These are phyloP conservation scores for Chaetomium cochliodes DNA, from an alignment of 495 filamentous ascomycete species.

Conservation along the genomic window DNA sequence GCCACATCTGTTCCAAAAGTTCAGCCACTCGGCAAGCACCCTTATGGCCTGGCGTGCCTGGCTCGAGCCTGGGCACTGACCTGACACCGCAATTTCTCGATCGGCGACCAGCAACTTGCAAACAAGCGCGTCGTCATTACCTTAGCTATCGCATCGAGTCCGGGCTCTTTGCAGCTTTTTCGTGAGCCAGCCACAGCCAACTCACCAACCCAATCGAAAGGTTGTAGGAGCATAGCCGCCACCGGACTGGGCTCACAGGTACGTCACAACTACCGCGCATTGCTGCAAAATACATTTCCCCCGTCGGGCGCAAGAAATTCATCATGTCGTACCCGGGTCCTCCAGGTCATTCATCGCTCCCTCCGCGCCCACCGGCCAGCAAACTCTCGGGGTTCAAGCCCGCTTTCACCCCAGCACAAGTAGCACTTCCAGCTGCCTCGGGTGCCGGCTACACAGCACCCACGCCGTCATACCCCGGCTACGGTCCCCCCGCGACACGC, in stretches of 20 bases:
- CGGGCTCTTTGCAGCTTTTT: constrained; percentile 10
- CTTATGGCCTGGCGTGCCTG: too few species aligned
- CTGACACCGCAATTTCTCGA: neutral
- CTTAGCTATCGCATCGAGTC: neutral
- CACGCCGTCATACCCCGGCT: constrained; percentile 29
- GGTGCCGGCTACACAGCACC: constrained; percentile 35
- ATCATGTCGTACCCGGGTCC: constrained; percentile 94
- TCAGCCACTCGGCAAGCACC: too few species aligned
- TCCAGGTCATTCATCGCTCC: constrained; percentile 81
- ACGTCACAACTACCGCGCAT: constrained; percentile 41
- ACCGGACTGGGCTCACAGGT: constrained; percentile 46
- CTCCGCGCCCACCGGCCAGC: constrained; percentile 75
- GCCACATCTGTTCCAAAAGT: too few species aligned
- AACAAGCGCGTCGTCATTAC: neutral
- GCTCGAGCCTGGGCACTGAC: too few species aligned
- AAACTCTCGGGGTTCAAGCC: constrained; percentile 59
- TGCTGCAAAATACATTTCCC: constrained; percentile 18
- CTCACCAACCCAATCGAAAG: constrained; percentile 24
- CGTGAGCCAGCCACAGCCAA: constrained; percentile 27
- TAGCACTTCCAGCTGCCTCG: constrained; percentile 14
- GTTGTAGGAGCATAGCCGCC: constrained; percentile 23
- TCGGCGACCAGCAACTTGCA: too few species aligned
- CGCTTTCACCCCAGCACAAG: constrained; percentile 49
- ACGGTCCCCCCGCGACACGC: constrained; percentile 38
- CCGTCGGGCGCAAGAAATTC: constrained; percentile 60